These are phyloP conservation scores for Verticillium isaacii DNA, from an alignment of 2,329 filamentous ascomycete genomes.

Conservation along the genomic window DNA sequence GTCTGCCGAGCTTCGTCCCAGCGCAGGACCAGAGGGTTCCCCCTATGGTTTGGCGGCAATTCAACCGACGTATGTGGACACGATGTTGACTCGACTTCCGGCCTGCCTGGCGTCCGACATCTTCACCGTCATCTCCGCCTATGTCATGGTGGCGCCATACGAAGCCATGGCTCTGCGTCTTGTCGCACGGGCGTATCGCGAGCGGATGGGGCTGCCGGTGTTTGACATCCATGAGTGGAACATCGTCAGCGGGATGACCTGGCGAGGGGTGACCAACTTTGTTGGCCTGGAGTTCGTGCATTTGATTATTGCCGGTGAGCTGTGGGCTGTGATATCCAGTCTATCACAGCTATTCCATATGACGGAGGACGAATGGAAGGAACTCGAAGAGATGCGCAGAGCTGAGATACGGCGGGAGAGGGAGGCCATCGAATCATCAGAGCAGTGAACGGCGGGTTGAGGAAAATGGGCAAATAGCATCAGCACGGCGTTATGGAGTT, in stretches of 20 bases:
- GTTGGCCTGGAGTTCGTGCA: slow-evolving; percentile 40
- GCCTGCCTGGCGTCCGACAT: slow-evolving; percentile 41
- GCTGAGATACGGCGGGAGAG: slow-evolving; percentile 5
- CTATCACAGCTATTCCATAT: slow-evolving; percentile 33
- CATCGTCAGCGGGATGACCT: slow-evolving; percentile 30
- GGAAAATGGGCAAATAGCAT: not conserved
- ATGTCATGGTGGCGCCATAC: slow-evolving; percentile 38
- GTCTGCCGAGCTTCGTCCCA: slow-evolving; percentile 55
- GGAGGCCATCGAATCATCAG: not conserved
- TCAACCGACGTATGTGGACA: slow-evolving; percentile 36
- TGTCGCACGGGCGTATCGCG: slow-evolving; percentile 37
- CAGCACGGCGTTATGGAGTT: not conserved
- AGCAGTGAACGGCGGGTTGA: not conserved
- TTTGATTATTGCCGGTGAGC: slow-evolving; percentile 35
- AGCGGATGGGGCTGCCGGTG: slow-evolving; percentile 30
- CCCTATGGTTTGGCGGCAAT: slow-evolving; percentile 18
- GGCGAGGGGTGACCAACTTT: slow-evolving; percentile 38
- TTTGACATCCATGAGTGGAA: slow-evolving; percentile 33
- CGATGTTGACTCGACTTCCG: slow-evolving; percentile 45
- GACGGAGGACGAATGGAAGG: slow-evolving; percentile 38
- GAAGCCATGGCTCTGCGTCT: slow-evolving; percentile 41
- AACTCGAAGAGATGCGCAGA: slow-evolving; percentile 21
- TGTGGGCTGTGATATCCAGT: slow-evolving; percentile 38
- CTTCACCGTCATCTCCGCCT: slow-evolving; percentile 35
- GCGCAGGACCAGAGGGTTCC: slow-evolving; percentile 27